Conservation (phyloP, 805 yeast species). For the Saccharomycopsis schoenii region DNA sequence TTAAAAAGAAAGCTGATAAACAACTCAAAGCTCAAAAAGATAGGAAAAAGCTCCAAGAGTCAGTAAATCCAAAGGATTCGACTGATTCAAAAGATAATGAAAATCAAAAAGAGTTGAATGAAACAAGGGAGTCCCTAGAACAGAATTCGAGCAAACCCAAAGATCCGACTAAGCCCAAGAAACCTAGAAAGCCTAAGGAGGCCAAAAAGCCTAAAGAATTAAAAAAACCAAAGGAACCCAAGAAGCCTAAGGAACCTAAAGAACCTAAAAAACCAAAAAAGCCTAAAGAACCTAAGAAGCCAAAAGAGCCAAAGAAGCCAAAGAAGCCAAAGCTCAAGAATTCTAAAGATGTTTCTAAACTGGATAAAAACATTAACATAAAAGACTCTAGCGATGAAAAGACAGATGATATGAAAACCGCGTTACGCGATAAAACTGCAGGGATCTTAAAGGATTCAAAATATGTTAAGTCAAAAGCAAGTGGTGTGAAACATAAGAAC, state of each 20-base stretch:
- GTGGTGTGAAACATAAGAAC: conserved; percentile 6
- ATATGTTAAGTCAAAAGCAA: not conserved
- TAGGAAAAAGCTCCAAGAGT: conserved; percentile 20
- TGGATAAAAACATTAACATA: not conserved
- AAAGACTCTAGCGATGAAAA: not conserved
- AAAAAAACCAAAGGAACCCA: not conserved
- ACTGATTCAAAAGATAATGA: not conserved
- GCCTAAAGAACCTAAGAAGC: not conserved
- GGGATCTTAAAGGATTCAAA: not conserved
- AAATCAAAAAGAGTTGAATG: not conserved
- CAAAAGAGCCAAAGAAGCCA: conserved; percentile 3
- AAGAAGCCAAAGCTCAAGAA: conserved; percentile 9
- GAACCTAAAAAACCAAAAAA: not conserved
- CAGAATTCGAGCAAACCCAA: not conserved
- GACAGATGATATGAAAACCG: not conserved
- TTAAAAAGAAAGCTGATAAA: conserved; percentile 16
- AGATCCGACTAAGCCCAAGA: not conserved
- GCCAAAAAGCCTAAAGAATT: not conserved
- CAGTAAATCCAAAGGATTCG: not conserved
- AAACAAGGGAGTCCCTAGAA: not conserved
- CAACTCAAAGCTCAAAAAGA: conserved; percentile 15
- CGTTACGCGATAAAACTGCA: not conserved
- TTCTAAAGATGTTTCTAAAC: not conserved
- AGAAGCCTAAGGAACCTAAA: not conserved
- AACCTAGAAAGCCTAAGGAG: not conserved